Conservation (phyloP, 495 filamentous ascomycete species). For the Aspergillus ellipticus region DNA sequence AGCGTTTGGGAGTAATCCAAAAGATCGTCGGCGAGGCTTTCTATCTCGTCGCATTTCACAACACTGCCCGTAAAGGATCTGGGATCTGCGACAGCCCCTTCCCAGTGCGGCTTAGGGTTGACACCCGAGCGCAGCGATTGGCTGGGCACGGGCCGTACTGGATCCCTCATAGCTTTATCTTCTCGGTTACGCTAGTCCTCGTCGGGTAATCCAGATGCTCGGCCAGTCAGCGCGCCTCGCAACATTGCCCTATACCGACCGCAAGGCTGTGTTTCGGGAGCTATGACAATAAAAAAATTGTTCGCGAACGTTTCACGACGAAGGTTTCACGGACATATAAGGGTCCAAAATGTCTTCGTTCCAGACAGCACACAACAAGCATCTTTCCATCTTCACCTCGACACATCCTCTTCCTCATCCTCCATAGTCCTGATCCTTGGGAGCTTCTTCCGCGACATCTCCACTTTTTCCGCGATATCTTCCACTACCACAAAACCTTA, state of each 20-base stretch:
- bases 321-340: slow-evolving; percentile 4
- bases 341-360: neutral
- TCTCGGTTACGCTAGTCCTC: slow-evolving; percentile 11
- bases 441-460: too few species aligned
- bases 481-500: neutral
- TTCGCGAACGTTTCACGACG: too few species aligned
- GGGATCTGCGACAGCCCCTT: too few species aligned
- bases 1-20: neutral
- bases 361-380: neutral
- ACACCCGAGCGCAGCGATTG: neutral
- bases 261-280: neutral
- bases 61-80: too few species aligned
- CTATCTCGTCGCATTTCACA: too few species aligned
- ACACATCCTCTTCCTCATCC: neutral
- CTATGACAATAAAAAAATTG: neutral
- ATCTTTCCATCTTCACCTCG: too few species aligned
- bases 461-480: neutral
- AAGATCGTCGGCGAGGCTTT: neutral
- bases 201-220: slow-evolving; percentile 17
- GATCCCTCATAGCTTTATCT: neutral
- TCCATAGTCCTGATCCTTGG: neutral
- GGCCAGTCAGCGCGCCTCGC: slow-evolving; percentile 8
- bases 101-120: too few species aligned
- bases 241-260: neutral
- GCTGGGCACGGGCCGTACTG: neutral